Evolutionary conservation across 192 early-diverging fungal genomes (phyloP).

Genomic region (Backusella parvicylindrica): DNA sequence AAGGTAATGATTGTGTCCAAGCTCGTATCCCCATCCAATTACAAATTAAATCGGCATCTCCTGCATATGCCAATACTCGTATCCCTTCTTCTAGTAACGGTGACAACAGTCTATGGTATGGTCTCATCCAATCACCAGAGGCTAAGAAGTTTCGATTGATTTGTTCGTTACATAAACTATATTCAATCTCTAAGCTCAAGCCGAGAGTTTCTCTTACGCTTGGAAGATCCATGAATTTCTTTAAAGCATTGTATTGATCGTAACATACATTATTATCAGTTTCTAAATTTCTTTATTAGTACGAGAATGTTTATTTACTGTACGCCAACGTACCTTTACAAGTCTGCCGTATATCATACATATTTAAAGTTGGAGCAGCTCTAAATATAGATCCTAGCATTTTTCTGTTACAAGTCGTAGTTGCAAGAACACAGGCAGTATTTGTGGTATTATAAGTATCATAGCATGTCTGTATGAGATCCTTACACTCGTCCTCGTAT

Average conservation of each 20-base stretch:
- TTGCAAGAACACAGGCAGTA: slow-evolving; percentile 74
- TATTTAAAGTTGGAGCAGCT: slow-evolving; percentile 62
- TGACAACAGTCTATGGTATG: too few relatives aligned
- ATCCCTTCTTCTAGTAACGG: slow-evolving; percentile 51
- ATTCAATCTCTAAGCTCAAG: too few relatives aligned
- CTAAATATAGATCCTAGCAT: slow-evolving; percentile 70
- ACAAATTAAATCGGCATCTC: slow-evolving; percentile 82
- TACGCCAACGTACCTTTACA: slow-evolving; percentile 52
- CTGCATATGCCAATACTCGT: slow-evolving; percentile 68
- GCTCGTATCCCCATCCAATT: slow-evolving; percentile 45
- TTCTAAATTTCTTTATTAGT: neutral
- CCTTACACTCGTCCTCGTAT: slow-evolving; percentile 63
- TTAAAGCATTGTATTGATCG: too few relatives aligned
- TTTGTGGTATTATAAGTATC: slow-evolving; percentile 55
- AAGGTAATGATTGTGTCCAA: too few relatives aligned
- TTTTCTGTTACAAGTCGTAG: slow-evolving; percentile 77
- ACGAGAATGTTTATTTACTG: neutral
- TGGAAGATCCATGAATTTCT: too few relatives aligned
- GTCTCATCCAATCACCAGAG: too few relatives aligned
- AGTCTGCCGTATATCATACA: slow-evolving; percentile 85
- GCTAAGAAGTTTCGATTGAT: too few relatives aligned
- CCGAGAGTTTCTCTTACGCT: too few relatives aligned
- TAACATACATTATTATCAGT: neutral
- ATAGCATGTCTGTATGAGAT: slow-evolving; percentile 80
- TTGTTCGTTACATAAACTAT: too few relatives aligned